These are phyloP conservation scores for Hypoxylon sp. DNA, from an alignment of 2,329 filamentous ascomycete species.

Conservation along the genomic window DNA sequence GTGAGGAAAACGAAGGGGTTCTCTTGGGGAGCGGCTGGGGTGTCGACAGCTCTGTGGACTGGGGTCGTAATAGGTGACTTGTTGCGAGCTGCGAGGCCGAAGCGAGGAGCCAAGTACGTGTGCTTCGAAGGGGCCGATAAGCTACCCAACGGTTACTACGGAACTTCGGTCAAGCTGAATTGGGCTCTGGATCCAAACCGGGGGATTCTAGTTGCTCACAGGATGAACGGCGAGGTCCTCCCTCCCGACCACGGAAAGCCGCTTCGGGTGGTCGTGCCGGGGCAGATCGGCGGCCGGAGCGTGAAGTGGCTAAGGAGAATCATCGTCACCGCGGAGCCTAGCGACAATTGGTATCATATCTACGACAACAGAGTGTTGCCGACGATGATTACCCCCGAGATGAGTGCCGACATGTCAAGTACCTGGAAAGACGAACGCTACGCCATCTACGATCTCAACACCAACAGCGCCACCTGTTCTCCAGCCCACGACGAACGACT, in stretches of 20 bases:
- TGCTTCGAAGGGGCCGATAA: constrained; percentile 93
- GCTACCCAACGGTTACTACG: constrained; percentile 87
- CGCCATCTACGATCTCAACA: constrained; percentile 90
- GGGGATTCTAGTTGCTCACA: constrained; percentile 86
- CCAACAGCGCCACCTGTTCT: constrained; percentile 82
- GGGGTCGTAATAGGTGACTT: constrained; percentile 79
- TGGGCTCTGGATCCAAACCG: constrained; percentile 86
- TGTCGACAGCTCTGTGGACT: constrained; percentile 89
- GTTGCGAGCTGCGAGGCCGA: constrained; percentile 71
- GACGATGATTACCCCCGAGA: constrained; percentile 84
- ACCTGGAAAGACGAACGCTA: constrained; percentile 92
- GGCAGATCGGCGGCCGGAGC: constrained; percentile 89
- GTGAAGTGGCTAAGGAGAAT: constrained; percentile 92
- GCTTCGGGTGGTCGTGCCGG: constrained; percentile 82
- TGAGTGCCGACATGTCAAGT: constrained; percentile 73
- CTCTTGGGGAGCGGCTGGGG: constrained; percentile 87
- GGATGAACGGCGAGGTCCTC: constrained; percentile 87
- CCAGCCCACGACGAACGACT: constrained; percentile 80
- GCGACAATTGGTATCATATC: constrained; percentile 95
- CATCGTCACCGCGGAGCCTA: constrained; percentile 78
- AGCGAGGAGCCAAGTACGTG: constrained; percentile 77
- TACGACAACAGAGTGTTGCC: constrained; percentile 92
- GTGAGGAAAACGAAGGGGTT: constrained; percentile 93
- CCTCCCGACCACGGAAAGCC: constrained; percentile 87
- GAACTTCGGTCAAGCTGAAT: constrained; percentile 85